These are phyloP conservation scores for Epichloe hybrida DNA, from an alignment of 2,329 filamentous ascomycete genomes.

Conservation along the genomic window DNA sequence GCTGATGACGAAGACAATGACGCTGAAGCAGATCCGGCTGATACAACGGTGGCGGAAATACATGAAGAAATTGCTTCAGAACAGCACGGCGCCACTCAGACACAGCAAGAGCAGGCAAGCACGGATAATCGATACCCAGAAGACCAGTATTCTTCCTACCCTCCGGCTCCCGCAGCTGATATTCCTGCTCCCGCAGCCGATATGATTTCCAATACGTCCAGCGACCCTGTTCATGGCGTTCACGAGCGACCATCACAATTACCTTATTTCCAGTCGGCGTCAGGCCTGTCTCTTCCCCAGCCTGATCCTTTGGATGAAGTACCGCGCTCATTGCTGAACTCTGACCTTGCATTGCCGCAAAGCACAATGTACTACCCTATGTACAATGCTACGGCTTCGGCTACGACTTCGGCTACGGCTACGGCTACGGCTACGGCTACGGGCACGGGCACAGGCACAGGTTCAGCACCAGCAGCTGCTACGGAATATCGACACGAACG, in stretches of 20 bases:
- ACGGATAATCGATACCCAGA: conserved; percentile 3
- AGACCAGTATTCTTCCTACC: conserved; percentile 12
- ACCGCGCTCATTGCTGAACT: neutral
- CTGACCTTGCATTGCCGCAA: conserved; percentile 9
- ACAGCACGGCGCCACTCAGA: neutral
- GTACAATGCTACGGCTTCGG: conserved; percentile 2
- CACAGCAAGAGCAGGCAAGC: conserved; percentile 4
- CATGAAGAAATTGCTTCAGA: conserved; percentile 6
- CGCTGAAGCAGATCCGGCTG: conserved; percentile 8
- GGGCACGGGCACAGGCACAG: neutral
- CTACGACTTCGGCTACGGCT: neutral
- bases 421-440: neutral
- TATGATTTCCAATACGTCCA: conserved; percentile 1
- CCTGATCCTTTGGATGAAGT: conserved; percentile 7
- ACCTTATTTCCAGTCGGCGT: conserved; percentile 17
- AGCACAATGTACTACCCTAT: conserved; percentile 10
- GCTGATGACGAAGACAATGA: conserved; percentile 8
- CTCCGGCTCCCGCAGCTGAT: conserved; percentile 17
- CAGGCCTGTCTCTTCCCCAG: conserved; percentile 15
- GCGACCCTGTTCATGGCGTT: conserved; percentile 9
- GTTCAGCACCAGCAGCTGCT: neutral
- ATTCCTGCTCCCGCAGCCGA: conserved; percentile 14
- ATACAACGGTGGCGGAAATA: neutral
- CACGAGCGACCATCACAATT: conserved; percentile 9
- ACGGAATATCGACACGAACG: neutral